Evolutionary conservation across 2,329 filamentous ascomycete species (phyloP), one percentile per base, ranked within the genome.

Genomic region (Biscogniauxia marginata): DNA sequence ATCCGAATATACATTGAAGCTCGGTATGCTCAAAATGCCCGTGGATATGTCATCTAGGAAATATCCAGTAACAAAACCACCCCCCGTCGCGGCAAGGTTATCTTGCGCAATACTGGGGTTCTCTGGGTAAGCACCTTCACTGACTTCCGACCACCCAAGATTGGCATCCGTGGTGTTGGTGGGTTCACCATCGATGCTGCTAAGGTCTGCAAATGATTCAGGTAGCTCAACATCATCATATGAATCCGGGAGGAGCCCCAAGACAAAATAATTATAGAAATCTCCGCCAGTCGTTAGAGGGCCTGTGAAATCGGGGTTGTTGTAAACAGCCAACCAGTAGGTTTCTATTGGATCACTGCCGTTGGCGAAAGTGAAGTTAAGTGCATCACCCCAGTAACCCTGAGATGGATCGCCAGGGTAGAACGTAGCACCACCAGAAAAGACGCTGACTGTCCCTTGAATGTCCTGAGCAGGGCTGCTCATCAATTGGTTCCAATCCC

Each of bases 191-290:
- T 19, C 52, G 13, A 45, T 66, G 1, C 73, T 63, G n/a, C 43
- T 50, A n/a, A 19, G 46, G 3, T 48, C 46, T 13, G 16, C 22
- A 6, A 9, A 48, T n/a, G 56, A 47, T 25, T 44, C 16, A 39
- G 53, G 34, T 11, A 46, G 45, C 18, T 46, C 45, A 8, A 34
- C 47, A 5, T 47, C 39, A 8, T 56, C 24, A 19, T 52, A 59
- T 4, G 59, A 58, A 1, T 59, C 58, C 0, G 66, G 66, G n/a
- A 54, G 46, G 22, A 64, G 54, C 1, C 66, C 66, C 4, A 68
- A 52, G 1, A 78, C 75, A 30, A 77, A 77, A 62, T 72, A 76
- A 54, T 77, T 75, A 65, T 75, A 78, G 51, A 76, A 75, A 55
- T 77, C 75, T 1, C 73, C 74, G 1, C 69, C 73, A 2, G 73